Conservation (phyloP, 1,284 basidiomycete species). For the Moesziomyces sp. region DNA sequence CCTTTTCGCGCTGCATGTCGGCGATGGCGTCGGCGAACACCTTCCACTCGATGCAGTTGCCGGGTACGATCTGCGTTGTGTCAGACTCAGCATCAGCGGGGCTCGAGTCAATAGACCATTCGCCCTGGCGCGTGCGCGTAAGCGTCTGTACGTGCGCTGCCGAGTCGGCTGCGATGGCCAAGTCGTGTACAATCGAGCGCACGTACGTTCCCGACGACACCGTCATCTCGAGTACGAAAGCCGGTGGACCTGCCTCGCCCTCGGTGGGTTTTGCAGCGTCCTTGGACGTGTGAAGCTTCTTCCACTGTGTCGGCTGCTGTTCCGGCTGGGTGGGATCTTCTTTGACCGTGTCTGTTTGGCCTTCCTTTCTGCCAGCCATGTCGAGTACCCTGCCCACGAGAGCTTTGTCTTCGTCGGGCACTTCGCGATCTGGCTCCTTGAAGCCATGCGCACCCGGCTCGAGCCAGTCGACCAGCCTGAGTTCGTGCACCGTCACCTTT, state of each 20-base stretch:
- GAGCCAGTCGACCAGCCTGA: conserved; percentile 73
- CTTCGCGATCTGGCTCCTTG: conserved; percentile 54
- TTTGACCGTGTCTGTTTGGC: conserved; percentile 41
- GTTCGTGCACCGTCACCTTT: conserved; percentile 81
- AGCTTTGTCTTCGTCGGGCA: conserved; percentile 55
- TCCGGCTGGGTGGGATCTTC: conserved; percentile 12
- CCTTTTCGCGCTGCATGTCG: conserved; percentile 48
- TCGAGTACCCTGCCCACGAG: conserved; percentile 55
- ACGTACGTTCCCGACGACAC: conserved; percentile 67
- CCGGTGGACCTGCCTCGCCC: conserved; percentile 36
- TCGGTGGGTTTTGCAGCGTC: not conserved
- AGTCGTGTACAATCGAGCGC: conserved; percentile 65
- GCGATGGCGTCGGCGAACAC: conserved; percentile 59
- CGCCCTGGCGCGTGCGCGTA: conserved; percentile 62
- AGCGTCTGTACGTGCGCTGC: conserved; percentile 65
- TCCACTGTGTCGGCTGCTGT: not conserved
- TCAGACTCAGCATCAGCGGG: not conserved
- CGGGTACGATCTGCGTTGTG: conserved; percentile 10
- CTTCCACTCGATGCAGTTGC: conserved; percentile 62
- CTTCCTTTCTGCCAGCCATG: conserved; percentile 51
- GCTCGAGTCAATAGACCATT: conserved; percentile 49
- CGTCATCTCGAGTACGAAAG: conserved; percentile 63
- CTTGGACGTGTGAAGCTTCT: conserved; percentile 7
- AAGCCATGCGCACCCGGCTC: conserved; percentile 49
- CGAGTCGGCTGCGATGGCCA: conserved; percentile 52